Evolutionary conservation across 306 rosid genomes (phyloP).

Genomic region (Castanopsis chinensis): DNA sequence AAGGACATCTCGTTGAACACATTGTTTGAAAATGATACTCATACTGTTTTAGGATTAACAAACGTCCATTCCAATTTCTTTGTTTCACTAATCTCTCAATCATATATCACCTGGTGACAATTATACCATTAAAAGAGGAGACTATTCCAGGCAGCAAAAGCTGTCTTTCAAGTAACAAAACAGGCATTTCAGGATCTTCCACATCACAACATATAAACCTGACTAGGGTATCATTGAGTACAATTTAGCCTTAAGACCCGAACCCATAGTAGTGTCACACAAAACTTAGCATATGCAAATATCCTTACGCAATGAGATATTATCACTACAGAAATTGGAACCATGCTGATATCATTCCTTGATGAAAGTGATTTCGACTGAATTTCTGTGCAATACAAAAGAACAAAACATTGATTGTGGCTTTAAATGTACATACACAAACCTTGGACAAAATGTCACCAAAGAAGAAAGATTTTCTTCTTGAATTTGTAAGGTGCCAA

Average conservation of each 20-base stretch:
- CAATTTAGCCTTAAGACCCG: background rate
- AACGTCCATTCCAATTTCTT: too few relatives aligned
- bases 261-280: background rate
- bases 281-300: background rate
- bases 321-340: background rate
- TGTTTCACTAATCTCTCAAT: too few relatives aligned
- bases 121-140: too few relatives aligned
- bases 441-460: constrained; percentile 18
- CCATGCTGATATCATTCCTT: background rate
- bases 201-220: background rate
- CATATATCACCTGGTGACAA: too few relatives aligned
- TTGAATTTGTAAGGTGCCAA: constrained; percentile 28
- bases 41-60: too few relatives aligned
- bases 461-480: constrained; percentile 29
- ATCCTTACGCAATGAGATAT: background rate
- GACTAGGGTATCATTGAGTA: background rate
- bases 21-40: too few relatives aligned
- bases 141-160: background rate
- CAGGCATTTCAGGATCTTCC: background rate
- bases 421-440: constrained; percentile 1
- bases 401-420: constrained; percentile 11
- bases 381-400: constrained; percentile 20
- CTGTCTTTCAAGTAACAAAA: background rate
- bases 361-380: background rate
- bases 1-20: too few relatives aligned